These are phyloP conservation scores for Acacia melanoxylon DNA, from an alignment of 306 rosid species.

Conservation along the genomic window DNA sequence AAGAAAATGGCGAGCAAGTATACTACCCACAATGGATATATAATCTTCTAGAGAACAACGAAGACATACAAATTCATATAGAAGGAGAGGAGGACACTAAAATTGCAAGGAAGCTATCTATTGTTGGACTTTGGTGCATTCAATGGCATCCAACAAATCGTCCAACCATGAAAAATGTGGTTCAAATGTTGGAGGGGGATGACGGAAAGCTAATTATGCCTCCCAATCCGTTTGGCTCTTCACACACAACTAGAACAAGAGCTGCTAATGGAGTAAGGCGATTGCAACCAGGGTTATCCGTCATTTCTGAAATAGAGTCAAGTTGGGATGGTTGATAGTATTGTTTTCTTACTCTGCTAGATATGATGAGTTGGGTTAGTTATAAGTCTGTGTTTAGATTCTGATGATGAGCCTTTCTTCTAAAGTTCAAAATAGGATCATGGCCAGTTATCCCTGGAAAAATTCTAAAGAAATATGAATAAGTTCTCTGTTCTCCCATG, in stretches of 20 bases:
- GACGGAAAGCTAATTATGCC: conserved; percentile 16
- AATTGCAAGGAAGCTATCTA: conserved; percentile 38
- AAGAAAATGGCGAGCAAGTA: not conserved
- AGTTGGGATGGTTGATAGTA: not conserved
- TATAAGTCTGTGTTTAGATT: not conserved
- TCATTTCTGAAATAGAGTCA: conserved; percentile 30
- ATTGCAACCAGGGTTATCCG: not conserved
- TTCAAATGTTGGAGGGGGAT: not conserved
- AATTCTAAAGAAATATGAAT: not conserved
- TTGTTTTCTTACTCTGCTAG: not conserved
- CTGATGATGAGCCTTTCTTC: not conserved
- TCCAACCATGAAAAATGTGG: conserved; percentile 16
- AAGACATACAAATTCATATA: conserved; percentile 29
- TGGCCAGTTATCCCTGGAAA: not conserved
- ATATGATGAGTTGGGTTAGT: too few species aligned
- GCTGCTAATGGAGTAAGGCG: not conserved
- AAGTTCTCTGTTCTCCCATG: too few species aligned
- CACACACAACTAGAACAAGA: not conserved
- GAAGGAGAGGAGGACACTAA: conserved; percentile 22
- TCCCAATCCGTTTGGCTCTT: conserved; percentile 39
- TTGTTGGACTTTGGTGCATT: conserved; percentile 10
- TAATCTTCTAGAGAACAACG: conserved; percentile 27
- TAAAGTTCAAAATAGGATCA: not conserved
- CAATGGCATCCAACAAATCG: conserved; percentile 7
- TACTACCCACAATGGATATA: conserved; percentile 35